Evolutionary conservation across 345 rosid genomes (phyloP), one percentile per base, ranked within the genome.

Genomic region (Ceriops zippeliana): DNA sequence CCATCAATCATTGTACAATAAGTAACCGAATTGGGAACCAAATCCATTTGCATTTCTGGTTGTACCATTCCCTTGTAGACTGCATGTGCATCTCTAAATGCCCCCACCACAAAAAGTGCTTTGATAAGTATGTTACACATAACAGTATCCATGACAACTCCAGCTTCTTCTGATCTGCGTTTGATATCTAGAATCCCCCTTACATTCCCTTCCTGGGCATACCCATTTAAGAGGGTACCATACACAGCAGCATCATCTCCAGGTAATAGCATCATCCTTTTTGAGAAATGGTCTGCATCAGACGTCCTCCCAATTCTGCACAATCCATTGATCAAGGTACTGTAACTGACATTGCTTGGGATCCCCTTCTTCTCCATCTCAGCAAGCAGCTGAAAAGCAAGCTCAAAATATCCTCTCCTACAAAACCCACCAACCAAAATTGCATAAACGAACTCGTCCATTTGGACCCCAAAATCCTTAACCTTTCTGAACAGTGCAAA

Each of bases 281-380:
- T 87, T 19, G 92, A 85, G 63, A 90, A 61, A 68, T 83, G 83
- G 69, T 87, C 83, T 1, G 96, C 98, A 70, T 88, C 91, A 0
- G 65, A 78, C 53, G 87, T 86, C 75, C 87, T 92, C 73, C 90
- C 85, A 76, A 61, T 71, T 76, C 80, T 86, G 76, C 95, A 92
- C 52, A 92, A 70, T 35, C 96, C 90, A 67, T 82, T 87, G 66
- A 90, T 83, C 69, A 90, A 73, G 35, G 79, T 85, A 73, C 87
- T 92, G 71, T 78, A 90, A 0, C 90, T 80, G 63, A 86, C 70
- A 35, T 81, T 71, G 72, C 84, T 80, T 5, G 90, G 91, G 63
- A 92, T 85, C 59, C 87, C 86, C 76, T 80, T 87, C 73, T 73
- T 75, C 83, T 88, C 90, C 96, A 90, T 90, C 62, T 86, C 96